phyloP scores from a whole-genome alignment of 2,329 filamentous ascomycete genomes.

The Alternaria postmessia region DNA sequence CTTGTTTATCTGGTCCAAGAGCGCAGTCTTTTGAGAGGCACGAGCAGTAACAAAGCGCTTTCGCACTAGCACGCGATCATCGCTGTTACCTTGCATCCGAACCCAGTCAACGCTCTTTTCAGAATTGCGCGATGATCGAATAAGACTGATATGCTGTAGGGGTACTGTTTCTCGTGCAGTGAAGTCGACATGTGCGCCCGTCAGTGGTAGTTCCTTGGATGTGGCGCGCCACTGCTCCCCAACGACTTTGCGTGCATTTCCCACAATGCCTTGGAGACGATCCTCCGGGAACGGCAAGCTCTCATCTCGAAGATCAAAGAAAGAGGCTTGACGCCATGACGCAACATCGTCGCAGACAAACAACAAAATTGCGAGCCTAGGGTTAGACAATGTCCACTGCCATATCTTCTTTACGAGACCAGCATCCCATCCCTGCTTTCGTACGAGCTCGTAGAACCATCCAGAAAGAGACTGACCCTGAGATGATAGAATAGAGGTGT shows the following conservation, averaged over 20 bases:
- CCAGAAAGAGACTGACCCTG: conserved; percentile 49
- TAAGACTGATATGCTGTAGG: conserved; percentile 42
- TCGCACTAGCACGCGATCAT: conserved; percentile 46
- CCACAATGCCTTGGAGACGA: conserved; percentile 49
- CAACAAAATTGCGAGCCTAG: conserved; percentile 48
- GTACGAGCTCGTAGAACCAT: conserved; percentile 48
- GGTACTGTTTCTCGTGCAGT: conserved; percentile 48
- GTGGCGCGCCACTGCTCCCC: conserved; percentile 53
- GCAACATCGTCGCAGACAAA: conserved; percentile 51
- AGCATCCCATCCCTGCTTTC: conserved; percentile 48
- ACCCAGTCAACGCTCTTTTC: conserved; percentile 50
- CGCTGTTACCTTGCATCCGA: conserved; percentile 43
- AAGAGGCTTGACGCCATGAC: conserved; percentile 49
- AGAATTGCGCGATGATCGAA: conserved; percentile 42
- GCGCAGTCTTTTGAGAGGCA: conserved; percentile 45
- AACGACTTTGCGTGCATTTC: conserved; percentile 49
- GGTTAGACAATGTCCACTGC: conserved; percentile 53
- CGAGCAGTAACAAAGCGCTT: conserved; percentile 49
- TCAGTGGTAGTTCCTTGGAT: conserved; percentile 49
- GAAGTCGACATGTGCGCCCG: conserved; percentile 50
- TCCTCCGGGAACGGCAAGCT: conserved; percentile 50
- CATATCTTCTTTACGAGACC: conserved; percentile 47
- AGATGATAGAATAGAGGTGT: conserved; percentile 44
- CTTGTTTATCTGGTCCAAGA: conserved; percentile 49
- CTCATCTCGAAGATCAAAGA: conserved; percentile 50